Conservation (phyloP, 345 rosid genomes). For the Brassica rapa region DNA sequence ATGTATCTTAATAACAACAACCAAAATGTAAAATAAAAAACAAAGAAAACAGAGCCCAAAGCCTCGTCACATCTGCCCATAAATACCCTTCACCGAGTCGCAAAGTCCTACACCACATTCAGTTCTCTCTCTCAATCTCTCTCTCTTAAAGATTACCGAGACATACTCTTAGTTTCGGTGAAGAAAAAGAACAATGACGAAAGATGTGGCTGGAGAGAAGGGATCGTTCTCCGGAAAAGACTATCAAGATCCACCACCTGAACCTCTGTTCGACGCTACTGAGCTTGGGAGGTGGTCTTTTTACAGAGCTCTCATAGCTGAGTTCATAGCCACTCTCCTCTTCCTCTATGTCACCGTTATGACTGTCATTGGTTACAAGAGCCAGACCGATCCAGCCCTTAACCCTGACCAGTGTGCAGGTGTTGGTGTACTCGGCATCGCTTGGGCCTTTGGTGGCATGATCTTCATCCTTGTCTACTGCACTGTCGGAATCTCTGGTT, state of each 20-base stretch:
- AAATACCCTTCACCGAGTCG: constrained; percentile 39
- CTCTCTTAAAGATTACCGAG: neutral
- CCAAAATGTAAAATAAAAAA: neutral
- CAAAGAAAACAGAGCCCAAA: neutral
- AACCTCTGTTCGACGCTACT: constrained; percentile 52
- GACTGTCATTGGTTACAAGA: constrained; percentile 77
- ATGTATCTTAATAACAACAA: neutral
- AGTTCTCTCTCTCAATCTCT: neutral
- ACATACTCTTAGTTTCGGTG: neutral
- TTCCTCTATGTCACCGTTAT: constrained; percentile 73
- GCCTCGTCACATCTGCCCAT: constrained; percentile 38
- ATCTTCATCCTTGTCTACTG: constrained; percentile 83
- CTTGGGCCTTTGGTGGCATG: constrained; percentile 96
- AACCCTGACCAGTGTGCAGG: constrained; percentile 53
- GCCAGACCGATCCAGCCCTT: constrained; percentile 45
- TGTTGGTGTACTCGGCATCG: constrained; percentile 77
- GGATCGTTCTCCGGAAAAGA: constrained; percentile 66
- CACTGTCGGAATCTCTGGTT: constrained; percentile 92
- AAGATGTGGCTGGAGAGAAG: constrained; percentile 47
- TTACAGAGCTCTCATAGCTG: constrained; percentile 84
- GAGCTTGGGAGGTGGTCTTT: constrained; percentile 82
- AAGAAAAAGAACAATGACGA: constrained; percentile 40
- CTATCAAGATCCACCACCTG: constrained; percentile 87
- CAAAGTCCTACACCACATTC: constrained; percentile 26
- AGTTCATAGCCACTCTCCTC: constrained; percentile 82